Base-by-base conservation (phyloP, 2,329 filamentous ascomycete species). In the Aspergillus brunneoviolaceus region DNA sequence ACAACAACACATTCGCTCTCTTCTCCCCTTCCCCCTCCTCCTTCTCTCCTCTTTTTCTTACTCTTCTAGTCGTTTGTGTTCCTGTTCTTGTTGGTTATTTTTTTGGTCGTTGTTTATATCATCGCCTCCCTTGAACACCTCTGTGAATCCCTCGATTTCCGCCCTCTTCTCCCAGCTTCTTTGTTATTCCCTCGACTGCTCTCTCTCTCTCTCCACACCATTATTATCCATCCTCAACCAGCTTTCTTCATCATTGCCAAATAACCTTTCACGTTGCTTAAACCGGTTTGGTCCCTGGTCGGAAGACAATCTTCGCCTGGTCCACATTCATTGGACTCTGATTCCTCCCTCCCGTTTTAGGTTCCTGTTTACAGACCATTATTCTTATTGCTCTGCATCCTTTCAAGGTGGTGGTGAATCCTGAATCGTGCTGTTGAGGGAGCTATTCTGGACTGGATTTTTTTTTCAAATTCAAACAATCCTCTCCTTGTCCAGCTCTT, bases 141-240 rank as follows among this genome's bases (percentile, higher is more conserved):
- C 58, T 51, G 35, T 51, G 49, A 57, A 53, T 60, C 51, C 60
- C 48, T 59, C 51, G 55, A 45, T 54, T 33, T 49, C 57, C 53
- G 33, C 52, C 52, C 27, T 42, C 21, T 51, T 51, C 47, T 55
- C 42, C 55, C 52, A 39, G 49, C 55, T 62, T 58, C 60, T 60
- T 58, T 57, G 52, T 45, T 61, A 58, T 60, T 58, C 58, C 49
- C 45, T 56, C 51, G 6, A 50, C 47, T 60, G 59, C 60, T 62
- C 52, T 52, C 29, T 33, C 49, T 29, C 27, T 27, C 27, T 29
- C 27, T 29, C 27, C 27, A 29, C 27, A 7, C 27, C 27, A 27
- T 27, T 9, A 29, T 10, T 27, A 23, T 27, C 47, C 50, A 48
- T 33, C 45, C 25, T 49, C 25, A 31, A 54, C 51, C 47, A n/a